A percentile compares a stretch with the other conserved stretches of the same genome.
These are phyloP conservation scores for Tremella fuciformis DNA, from an alignment of 768 basidiomycete species.

Conservation along the genomic window DNA sequence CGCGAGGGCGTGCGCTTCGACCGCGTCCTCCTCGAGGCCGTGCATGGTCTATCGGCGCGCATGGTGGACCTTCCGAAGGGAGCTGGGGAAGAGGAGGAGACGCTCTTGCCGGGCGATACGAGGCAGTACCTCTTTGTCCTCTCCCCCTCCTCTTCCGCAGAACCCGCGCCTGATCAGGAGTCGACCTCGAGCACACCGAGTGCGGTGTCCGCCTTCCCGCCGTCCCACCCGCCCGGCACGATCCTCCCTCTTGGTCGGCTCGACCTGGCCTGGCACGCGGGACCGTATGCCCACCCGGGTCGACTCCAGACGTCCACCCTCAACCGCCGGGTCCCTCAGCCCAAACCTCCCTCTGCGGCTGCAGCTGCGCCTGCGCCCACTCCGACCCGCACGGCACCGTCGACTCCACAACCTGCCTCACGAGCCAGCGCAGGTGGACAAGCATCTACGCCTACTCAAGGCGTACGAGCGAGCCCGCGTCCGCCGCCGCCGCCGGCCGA, in stretches of 20 bases:
- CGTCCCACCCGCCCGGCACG: slow-evolving; percentile 63
- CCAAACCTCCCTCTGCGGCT: slow-evolving; percentile 46
- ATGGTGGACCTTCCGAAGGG: neutral
- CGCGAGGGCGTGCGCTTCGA: slow-evolving; percentile 79
- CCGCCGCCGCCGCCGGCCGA: slow-evolving; percentile 10
- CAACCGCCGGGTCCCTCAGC: slow-evolving; percentile 68
- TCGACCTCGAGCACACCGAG: neutral
- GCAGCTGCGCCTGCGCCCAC: slow-evolving; percentile 54
- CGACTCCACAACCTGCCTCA: slow-evolving; percentile 10
- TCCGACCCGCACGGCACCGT: slow-evolving; percentile 15
- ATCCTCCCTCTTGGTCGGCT: slow-evolving; percentile 77
- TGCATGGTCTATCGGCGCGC: slow-evolving; percentile 58
- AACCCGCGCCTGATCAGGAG: neutral
- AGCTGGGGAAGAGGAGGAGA: slow-evolving; percentile 1
- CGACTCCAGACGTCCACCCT: slow-evolving; percentile 84
- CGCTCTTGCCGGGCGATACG: slow-evolving; percentile 75
- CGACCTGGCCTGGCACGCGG: slow-evolving; percentile 78
- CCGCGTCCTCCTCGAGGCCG: slow-evolving; percentile 55
- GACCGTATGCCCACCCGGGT: slow-evolving; percentile 79
- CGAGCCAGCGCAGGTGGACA: slow-evolving; percentile 8
- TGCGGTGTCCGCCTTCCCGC: slow-evolving; percentile 47
- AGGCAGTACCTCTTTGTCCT: slow-evolving; percentile 74
- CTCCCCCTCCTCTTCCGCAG: neutral
- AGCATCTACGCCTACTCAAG: neutral
- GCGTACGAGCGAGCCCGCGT: slow-evolving; percentile 3